A percentile compares a stretch with the other conserved stretches of the same genome.
phyloP scores from a whole-genome alignment of 2,329 filamentous ascomycete genomes.

The Stachybotrys chlorohalonatus region DNA sequence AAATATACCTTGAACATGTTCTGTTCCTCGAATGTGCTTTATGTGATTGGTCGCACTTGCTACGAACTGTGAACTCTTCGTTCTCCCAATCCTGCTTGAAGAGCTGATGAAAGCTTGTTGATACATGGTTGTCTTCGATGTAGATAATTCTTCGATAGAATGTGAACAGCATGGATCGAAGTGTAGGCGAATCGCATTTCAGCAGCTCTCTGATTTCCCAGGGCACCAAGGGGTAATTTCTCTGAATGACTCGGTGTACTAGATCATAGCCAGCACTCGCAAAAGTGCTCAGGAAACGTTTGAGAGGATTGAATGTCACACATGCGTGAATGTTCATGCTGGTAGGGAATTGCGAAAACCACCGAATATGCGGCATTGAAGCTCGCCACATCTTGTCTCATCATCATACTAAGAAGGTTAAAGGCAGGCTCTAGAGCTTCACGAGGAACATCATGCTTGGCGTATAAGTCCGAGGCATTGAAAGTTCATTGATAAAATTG shows the following conservation, averaged over 20 bases:
- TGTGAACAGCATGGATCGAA: slow-evolving; percentile 5
- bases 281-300: slow-evolving; percentile 4
- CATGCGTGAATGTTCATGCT: neutral
- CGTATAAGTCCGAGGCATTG: slow-evolving; percentile 23
- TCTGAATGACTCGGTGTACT: slow-evolving; percentile 8
- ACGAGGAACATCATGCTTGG: slow-evolving; percentile 7
- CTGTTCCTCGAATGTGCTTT: neutral
- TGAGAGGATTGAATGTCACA: neutral
- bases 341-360: slow-evolving; percentile 19
- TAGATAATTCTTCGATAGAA: neutral
- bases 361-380: slow-evolving; percentile 11
- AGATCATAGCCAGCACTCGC: slow-evolving; percentile 10
- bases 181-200: slow-evolving; percentile 13
- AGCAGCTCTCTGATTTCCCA: slow-evolving; percentile 14
- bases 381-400: slow-evolving; percentile 14
- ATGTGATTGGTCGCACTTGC: neutral
- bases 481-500: slow-evolving; percentile 49
- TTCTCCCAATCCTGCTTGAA: neutral
- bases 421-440: slow-evolving; percentile 12
- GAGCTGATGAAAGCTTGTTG: neutral
- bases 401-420: slow-evolving; percentile 6
- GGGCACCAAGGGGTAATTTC: slow-evolving; percentile 17
- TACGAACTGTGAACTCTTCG: neutral
- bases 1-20: neutral
- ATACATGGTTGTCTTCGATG: neutral